Conservation (phyloP, 1,284 basidiomycete species). For the Limonomyces culmigenus region DNA sequence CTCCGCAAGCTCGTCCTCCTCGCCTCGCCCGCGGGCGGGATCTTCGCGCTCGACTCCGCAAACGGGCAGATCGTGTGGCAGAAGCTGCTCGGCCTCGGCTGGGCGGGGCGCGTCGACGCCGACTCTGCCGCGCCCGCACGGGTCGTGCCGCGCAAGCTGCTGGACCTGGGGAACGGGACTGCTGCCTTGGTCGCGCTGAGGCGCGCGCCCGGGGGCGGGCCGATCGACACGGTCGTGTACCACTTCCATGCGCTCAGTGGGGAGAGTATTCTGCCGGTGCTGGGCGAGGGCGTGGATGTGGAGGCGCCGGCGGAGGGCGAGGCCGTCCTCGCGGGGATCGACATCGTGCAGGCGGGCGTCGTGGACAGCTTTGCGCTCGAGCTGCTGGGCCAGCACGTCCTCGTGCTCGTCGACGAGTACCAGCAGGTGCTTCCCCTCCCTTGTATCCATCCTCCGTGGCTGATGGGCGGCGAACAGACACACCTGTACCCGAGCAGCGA, state of each 20-base stretch:
- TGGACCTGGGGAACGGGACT: too few species aligned
- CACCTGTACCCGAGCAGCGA: conserved; percentile 48
- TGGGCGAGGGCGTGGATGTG: conserved; percentile 49
- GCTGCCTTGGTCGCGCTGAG: too few species aligned
- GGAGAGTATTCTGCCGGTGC: too few species aligned
- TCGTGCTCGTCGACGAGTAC: conserved; percentile 52
- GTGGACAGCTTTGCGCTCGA: conserved; percentile 40
- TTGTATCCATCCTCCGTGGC: conserved; percentile 14
- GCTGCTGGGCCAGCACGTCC: conserved; percentile 22
- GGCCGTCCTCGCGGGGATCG: conserved; percentile 33
- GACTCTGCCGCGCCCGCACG: too few species aligned
- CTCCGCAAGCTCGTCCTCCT: conserved; percentile 75
- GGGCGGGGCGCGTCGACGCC: conserved; percentile 41
- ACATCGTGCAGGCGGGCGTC: conserved; percentile 38
- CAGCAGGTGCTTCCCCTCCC: conserved; percentile 27
- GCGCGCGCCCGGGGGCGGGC: too few species aligned
- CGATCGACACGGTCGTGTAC: conserved; percentile 58
- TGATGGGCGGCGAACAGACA: too few species aligned
- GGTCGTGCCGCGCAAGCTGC: too few species aligned
- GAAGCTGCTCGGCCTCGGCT: conserved; percentile 47
- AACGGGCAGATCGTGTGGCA: conserved; percentile 69
- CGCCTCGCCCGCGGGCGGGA: conserved; percentile 57
- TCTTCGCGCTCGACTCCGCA: conserved; percentile 72
- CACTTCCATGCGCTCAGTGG: conserved; percentile 66
- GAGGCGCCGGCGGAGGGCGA: conserved; percentile 11